Evolutionary conservation across 805 yeast species (phyloP).

Genomic region (Saccharomycopsis microspora): DNA sequence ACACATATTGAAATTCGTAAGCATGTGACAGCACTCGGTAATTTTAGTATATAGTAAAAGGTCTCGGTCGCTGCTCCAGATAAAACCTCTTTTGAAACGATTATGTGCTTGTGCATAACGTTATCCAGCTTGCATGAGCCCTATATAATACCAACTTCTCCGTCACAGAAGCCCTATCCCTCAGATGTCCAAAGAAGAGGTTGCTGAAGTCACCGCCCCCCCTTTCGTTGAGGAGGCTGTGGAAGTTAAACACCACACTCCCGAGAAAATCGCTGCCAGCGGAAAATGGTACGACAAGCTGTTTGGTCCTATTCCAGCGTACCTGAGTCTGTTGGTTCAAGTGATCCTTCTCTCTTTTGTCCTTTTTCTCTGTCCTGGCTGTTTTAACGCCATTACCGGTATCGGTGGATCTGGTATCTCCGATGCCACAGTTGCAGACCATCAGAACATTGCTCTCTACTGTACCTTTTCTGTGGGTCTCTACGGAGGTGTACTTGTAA

Average conservation of each 20-base stretch:
- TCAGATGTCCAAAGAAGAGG: too few species aligned
- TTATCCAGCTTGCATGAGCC: background rate
- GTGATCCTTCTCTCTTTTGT: slow-evolving; percentile 31
- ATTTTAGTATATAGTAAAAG: too few species aligned
- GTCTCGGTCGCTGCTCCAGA: too few species aligned
- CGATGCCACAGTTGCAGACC: slow-evolving; percentile 28
- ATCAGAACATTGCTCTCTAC: slow-evolving; percentile 41
- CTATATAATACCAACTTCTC: too few species aligned
- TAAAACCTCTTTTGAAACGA: too few species aligned
- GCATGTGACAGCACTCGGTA: too few species aligned
- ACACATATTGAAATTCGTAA: too few species aligned
- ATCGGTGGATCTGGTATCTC: slow-evolving; percentile 36
- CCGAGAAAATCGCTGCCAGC: slow-evolving; percentile 1
- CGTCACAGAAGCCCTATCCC: too few species aligned
- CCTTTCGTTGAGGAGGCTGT: background rate
- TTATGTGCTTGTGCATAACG: too few species aligned
- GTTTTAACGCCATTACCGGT: slow-evolving; percentile 40
- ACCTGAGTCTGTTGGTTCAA: slow-evolving; percentile 23
- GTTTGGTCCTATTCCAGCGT: background rate
- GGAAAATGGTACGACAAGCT: slow-evolving; percentile 5
- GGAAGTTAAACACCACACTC: slow-evolving; percentile 1
- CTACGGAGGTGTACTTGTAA: slow-evolving; percentile 44
- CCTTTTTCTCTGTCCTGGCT: slow-evolving; percentile 35
- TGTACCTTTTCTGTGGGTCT: slow-evolving; percentile 45
- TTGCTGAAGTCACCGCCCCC: too few species aligned